phyloP scores from a whole-genome alignment of 495 filamentous ascomycete genomes.

The Penicillium cinerascens region DNA sequence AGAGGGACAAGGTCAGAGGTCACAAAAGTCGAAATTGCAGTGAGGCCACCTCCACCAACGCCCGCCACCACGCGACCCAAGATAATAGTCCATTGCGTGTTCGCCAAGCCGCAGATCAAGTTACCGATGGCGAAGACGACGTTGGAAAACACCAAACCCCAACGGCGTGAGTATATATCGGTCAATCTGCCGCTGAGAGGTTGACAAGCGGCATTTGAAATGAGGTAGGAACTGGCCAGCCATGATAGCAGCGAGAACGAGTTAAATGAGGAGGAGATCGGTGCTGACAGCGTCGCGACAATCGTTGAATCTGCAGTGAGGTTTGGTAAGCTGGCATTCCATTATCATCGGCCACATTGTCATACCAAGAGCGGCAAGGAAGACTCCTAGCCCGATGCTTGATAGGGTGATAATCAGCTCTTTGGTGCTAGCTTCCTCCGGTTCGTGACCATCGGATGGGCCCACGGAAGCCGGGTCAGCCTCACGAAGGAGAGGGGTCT shows the following conservation, averaged over 20 bases:
- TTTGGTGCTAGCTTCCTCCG: constrained; percentile 39
- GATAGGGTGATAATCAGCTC: constrained; percentile 43
- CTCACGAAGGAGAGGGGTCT: constrained; percentile 39
- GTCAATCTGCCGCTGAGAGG: constrained; percentile 82
- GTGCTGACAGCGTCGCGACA: constrained; percentile 79
- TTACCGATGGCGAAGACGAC: constrained; percentile 78
- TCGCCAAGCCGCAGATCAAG: constrained; percentile 78
- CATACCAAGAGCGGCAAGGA: constrained; percentile 70
- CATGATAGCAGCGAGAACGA: constrained; percentile 84
- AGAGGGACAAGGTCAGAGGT: constrained; percentile 80
- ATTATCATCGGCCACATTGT: not conserved
- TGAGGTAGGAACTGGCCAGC: constrained; percentile 86
- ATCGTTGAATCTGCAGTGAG: constrained; percentile 63
- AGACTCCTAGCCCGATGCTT: constrained; percentile 71
- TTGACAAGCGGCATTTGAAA: constrained; percentile 85
- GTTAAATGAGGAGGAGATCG: constrained; percentile 81
- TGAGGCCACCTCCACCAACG: constrained; percentile 80
- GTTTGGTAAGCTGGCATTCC: constrained; percentile 2
- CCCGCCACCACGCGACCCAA: constrained; percentile 78
- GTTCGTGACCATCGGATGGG: constrained; percentile 15
- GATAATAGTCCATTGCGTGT: constrained; percentile 67
- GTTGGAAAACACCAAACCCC: constrained; percentile 76
- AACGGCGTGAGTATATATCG: constrained; percentile 79
- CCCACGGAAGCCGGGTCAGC: constrained; percentile 12
- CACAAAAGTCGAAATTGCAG: constrained; percentile 78